phyloP scores from a whole-genome alignment of 352 stramenopile species.

The Blastocystis sp. region DNA sequence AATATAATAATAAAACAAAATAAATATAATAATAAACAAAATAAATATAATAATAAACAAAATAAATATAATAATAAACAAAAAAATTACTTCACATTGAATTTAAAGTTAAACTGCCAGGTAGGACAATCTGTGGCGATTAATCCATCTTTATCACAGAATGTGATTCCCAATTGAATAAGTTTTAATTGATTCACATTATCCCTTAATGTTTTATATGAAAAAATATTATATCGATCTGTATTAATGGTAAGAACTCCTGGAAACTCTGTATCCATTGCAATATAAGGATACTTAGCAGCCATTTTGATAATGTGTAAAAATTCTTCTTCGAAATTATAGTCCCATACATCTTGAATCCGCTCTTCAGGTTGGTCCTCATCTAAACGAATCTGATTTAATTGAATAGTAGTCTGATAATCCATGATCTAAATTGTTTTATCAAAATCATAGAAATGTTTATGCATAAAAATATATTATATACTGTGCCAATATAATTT shows the following conservation, averaged over 20 bases:
- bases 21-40: no score
- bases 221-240: conserved; percentile 30
- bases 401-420: no score
- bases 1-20: no score
- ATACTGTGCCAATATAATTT: no score
- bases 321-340: conserved; percentile 31
- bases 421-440: no score
- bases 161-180: conserved; percentile 33
- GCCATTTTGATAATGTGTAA: conserved; percentile 1
- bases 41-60: no score
- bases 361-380: no score
- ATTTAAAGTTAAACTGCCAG: conserved; percentile 37
- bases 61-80: not conserved
- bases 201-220: conserved; percentile 22
- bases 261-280: conserved; percentile 36
- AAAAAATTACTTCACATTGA: conserved; percentile 6
- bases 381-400: no score
- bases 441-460: no score
- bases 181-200: conserved; percentile 37
- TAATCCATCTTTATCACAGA: conserved; percentile 10
- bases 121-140: conserved; percentile 17
- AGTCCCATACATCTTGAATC: conserved; percentile 28
- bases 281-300: conserved; percentile 32
- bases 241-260: conserved; percentile 13
- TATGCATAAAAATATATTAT: no score